Base-by-base conservation (phyloP, 2,329 filamentous ascomycete genomes). In the Ascochyta clinopodiicola region DNA sequence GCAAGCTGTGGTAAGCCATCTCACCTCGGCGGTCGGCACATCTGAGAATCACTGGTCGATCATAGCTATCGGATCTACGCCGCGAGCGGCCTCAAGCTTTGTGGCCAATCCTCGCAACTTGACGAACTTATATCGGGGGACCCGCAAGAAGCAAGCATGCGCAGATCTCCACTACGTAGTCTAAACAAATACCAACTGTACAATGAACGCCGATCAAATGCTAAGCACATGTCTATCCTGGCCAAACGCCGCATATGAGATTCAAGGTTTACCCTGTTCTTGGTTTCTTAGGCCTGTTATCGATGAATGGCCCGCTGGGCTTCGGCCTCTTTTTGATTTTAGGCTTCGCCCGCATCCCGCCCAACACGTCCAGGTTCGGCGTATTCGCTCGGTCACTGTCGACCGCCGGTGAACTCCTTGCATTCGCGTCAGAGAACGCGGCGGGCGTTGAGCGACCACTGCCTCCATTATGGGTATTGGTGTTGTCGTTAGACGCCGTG, bases 301-400 rank as follows among this genome's bases (percentile, higher is more conserved):
- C 61, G 35, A 75, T 69, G 40, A 75, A 56, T 6, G 52, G 52
- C n/a, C 52, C 52, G 40, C 52, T 56, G 4, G 46, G 47, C 24
- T 66, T 66, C n/a, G 69, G 63, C 25, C 67, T 59, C 48, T 64
- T 67, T 49, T 64, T 64, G 38, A 74, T 73, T 52, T 71, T 73
- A 10, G 70, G 70, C 46, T 68, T 69, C 19, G 55, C 57, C 32
- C 44, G 40, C 52, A 56, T 47, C 15, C 22, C 29, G 15, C 52
- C 52, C 12, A 56, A n/a, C 12, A 51, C 42, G 34, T 56, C 52
- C 5, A 8, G 32, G 17, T 35, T 19, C 10, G 52, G 47, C 7
- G 46, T 56, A 43, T 37, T 50, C 13, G 37, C 52, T 6, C 42
- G 42, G 43, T 56, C 52, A 37, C 52, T 51, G 7, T 51, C 46